Percentiles rank a stretch among this genome's conserved stretches.
These are phyloP conservation scores for Dioscorea cayenensis DNA, from an alignment of 116 monocot species.

Conservation along the genomic window DNA sequence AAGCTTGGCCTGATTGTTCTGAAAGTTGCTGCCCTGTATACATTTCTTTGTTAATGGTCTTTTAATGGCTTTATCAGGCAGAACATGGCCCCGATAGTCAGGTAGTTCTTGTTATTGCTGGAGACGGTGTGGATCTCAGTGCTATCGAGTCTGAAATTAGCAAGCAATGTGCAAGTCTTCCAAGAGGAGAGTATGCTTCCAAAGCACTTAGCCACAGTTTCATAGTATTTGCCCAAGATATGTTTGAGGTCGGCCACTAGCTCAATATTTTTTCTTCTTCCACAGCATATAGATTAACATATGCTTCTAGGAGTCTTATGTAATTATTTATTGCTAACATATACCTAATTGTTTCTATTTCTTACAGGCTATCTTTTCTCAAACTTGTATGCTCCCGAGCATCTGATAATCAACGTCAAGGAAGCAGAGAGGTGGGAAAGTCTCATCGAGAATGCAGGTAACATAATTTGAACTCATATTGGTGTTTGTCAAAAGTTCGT, in stretches of 20 bases:
- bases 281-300: no score
- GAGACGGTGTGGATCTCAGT: slow-evolving; percentile 61
- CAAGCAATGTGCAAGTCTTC: slow-evolving; percentile 68
- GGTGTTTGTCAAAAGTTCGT: not conserved
- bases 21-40: no score
- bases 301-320: no score
- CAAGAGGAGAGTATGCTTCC: slow-evolving; percentile 85
- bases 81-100: slow-evolving; percentile 99
- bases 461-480: not conserved
- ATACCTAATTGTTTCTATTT: not conserved
- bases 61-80: slow-evolving; percentile 36
- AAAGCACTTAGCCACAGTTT: slow-evolving; percentile 89
- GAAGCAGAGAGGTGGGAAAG: slow-evolving; percentile 84
- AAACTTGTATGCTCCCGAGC: slow-evolving; percentile 96
- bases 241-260: slow-evolving; percentile 53
- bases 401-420: slow-evolving; percentile 83
- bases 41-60: no score
- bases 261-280: no score
- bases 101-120: slow-evolving; percentile 86
- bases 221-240: slow-evolving; percentile 64
- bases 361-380: slow-evolving; percentile 85
- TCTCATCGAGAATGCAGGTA: slow-evolving; percentile 92
- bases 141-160: slow-evolving; percentile 68
- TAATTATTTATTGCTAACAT: not conserved
- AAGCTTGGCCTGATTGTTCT: no score